Percentiles rank a stretch among this genome's conserved stretches.
phyloP scores from a whole-genome alignment of 148 eudicot species.

The Rhododendron molle region DNA sequence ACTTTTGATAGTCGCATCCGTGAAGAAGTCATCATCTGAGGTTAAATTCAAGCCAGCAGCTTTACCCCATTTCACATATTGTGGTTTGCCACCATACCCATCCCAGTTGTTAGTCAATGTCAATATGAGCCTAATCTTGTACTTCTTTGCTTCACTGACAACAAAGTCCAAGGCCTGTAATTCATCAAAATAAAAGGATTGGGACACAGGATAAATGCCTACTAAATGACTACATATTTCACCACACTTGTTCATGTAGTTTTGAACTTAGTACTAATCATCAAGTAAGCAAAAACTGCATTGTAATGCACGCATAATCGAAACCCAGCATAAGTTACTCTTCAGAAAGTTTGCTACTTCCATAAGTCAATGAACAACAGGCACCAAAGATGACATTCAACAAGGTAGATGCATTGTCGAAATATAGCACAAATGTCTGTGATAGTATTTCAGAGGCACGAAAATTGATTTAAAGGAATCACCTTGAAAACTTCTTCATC shows the following conservation, averaged over 20 bases:
- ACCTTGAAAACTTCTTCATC: constrained; percentile 93
- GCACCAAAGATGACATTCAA: background rate
- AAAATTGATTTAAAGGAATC: background rate
- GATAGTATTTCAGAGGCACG: background rate
- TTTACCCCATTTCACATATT: constrained; percentile 91
- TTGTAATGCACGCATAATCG: background rate
- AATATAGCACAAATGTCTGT: background rate
- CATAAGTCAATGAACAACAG: background rate
- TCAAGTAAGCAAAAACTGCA: background rate
- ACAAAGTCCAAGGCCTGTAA: constrained; percentile 88
- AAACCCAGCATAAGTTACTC: background rate
- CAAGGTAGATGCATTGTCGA: background rate
- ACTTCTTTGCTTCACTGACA: constrained; percentile 78
- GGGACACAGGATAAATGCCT: background rate
- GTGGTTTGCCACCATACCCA: constrained; percentile 80
- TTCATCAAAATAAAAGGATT: background rate
- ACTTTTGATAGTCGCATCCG: constrained; percentile 53
- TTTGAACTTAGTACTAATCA: background rate
- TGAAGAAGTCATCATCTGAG: constrained; percentile 66
- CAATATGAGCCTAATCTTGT: constrained; percentile 74
- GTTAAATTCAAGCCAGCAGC: constrained; percentile 68
- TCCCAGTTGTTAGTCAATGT: constrained; percentile 85
- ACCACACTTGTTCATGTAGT: background rate
- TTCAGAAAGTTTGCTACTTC: background rate
- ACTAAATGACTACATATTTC: background rate